These are phyloP conservation scores for Alternaria ethzedia DNA, from an alignment of 2,329 filamentous ascomycete genomes.

Conservation along the genomic window DNA sequence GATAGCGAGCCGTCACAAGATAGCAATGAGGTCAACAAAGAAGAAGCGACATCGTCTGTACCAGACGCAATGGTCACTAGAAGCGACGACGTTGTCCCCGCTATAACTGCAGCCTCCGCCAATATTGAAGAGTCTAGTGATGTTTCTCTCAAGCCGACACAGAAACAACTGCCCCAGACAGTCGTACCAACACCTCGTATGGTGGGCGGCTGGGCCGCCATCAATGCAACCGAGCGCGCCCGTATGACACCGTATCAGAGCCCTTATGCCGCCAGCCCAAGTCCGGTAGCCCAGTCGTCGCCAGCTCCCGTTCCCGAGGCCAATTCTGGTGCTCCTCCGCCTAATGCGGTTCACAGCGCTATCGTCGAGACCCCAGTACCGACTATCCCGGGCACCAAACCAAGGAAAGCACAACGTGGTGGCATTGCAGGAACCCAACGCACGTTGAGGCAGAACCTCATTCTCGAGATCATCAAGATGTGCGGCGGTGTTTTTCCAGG, in stretches of 20 bases:
- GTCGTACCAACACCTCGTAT: background rate
- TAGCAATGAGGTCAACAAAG: background rate
- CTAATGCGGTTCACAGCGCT: background rate
- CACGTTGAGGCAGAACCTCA: conserved; percentile 49
- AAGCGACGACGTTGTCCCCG: background rate
- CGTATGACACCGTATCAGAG: conserved; percentile 20
- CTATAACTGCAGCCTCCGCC: background rate
- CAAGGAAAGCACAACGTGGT: conserved; percentile 4
- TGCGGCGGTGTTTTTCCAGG: conserved; percentile 63
- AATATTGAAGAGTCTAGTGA: background rate
- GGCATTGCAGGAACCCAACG: conserved; percentile 22
- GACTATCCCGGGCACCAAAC: conserved; percentile 8
- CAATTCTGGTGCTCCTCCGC: background rate
- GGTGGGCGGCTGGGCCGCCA: conserved; percentile 24
- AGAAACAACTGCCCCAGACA: background rate
- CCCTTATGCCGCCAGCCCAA: conserved; percentile 19
- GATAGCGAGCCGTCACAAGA: background rate
- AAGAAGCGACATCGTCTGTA: background rate
- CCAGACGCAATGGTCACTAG: background rate
- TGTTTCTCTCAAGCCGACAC: background rate
- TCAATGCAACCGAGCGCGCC: conserved; percentile 17
- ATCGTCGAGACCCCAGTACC: conserved; percentile 8
- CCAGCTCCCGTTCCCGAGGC: background rate
- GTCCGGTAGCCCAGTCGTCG: background rate
- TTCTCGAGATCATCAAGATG: conserved; percentile 61